Evolutionary conservation across 257 asterid species (phyloP), one percentile per base, ranked within the genome.

Genomic region (Voacanga thouarsii): DNA sequence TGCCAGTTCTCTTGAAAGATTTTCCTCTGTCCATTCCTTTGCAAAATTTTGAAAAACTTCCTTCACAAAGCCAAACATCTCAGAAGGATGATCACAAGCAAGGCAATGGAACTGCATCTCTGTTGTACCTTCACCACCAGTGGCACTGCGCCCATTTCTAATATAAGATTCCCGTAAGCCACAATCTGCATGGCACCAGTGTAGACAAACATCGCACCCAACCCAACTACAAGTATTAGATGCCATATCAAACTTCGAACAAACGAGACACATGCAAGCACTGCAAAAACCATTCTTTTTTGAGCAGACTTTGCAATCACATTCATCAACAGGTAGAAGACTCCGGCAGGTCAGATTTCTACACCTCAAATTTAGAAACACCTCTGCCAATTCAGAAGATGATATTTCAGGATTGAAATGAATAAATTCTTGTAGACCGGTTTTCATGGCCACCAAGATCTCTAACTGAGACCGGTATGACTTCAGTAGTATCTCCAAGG

Each of bases 151-250:
- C 21, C 98, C 99, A 41, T 88, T 91, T 87, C 97, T 89, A 77
- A 95, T 91, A 82, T 83, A 90, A 72, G 92, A 88, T 84, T 91
- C 96, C 47, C 90, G 88, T 71, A 95, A 78, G 65, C 98, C 99
- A 85, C 99, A 95, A 87, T 95, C 99, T 2, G 96, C 94, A 80
- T 95, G 99, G 85, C 99, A 95, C 99, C 99, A 95, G 81, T 95
- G 99, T 33, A 93, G 87, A 83, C 99, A 95, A 19, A 95, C 92
- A 78, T 95, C 99, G 75, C 99, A 95, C 19, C 99, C 99, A 47
- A 95, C 99, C 99, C 99, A 95, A 81, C 98, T 90, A 78, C 99
- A 95, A 1, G 99, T 95, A 85, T 93, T 95, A 68, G 96, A 86
- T 43, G 98, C 97, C 88, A 80, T 90, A 85, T 95, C 99, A 83